Conservation (phyloP, 2,329 filamentous ascomycete species). For the Sordariomycetes sp. region DNA sequence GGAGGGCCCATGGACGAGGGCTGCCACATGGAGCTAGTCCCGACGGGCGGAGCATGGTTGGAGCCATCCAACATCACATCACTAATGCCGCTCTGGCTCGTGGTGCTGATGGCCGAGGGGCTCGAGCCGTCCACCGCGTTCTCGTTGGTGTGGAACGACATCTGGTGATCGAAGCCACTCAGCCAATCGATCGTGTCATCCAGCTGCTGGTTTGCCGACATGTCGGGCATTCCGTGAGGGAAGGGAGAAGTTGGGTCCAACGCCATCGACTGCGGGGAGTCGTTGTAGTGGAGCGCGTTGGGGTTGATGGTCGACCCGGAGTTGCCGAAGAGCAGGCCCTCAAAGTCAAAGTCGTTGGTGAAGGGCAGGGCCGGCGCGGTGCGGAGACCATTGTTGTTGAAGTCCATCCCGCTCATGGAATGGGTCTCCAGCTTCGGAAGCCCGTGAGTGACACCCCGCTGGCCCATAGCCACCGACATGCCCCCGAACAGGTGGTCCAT, state of each 20-base stretch:
- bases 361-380: constrained; percentile 63
- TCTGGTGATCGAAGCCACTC: constrained; percentile 65
- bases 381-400: constrained; percentile 52
- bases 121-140: constrained; percentile 85
- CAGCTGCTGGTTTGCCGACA: constrained; percentile 42
- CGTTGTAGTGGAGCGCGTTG: constrained; percentile 70
- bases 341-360: constrained; percentile 55
- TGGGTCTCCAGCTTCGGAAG: constrained; percentile 77
- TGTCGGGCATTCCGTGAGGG: constrained; percentile 40
- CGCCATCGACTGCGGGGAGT: constrained; percentile 55
- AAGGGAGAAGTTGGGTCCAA: constrained; percentile 51
- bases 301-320: constrained; percentile 55
- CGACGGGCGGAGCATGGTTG: constrained; percentile 43
- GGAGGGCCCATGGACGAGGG: constrained; percentile 56
- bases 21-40: constrained; percentile 53
- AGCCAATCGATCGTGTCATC: constrained; percentile 78
- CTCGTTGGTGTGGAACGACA: constrained; percentile 57
- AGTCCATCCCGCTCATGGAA: constrained; percentile 50
- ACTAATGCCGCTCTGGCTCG: constrained; percentile 81
- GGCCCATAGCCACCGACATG: constrained; percentile 56
- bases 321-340: constrained; percentile 53
- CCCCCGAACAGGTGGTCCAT: constrained; percentile 54
- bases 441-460: constrained; percentile 51
- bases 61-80: constrained; percentile 83
- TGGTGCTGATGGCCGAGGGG: constrained; percentile 88